Conservation (phyloP, 345 rosid species). For the Citropsis articulata region DNA sequence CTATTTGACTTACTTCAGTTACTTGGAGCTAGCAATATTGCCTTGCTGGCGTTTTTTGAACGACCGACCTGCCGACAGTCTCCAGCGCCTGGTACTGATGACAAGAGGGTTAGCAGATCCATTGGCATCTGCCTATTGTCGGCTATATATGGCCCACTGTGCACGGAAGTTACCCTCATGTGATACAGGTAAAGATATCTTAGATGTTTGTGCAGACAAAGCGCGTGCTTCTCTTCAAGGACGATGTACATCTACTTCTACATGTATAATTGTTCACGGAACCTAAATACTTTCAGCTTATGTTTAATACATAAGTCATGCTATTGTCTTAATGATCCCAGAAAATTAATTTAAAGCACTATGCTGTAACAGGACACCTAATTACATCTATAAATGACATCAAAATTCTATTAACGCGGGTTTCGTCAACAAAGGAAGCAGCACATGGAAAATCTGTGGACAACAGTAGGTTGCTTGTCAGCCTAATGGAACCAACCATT, state of each 20-base stretch:
- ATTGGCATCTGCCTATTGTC: slow-evolving; percentile 75
- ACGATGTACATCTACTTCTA: not conserved
- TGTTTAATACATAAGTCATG: not conserved
- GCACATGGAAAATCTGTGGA: slow-evolving; percentile 34
- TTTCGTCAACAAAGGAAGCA: slow-evolving; percentile 39
- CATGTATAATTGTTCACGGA: not conserved
- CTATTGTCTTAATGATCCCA: not conserved
- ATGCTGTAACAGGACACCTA: slow-evolving; percentile 49
- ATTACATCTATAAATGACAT: slow-evolving; percentile 65
- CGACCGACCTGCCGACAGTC: slow-evolving; percentile 47
- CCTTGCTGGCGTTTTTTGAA: slow-evolving; percentile 86
- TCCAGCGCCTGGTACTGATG: slow-evolving; percentile 75
- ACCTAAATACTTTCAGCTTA: slow-evolving; percentile 1
- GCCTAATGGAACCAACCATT: slow-evolving; percentile 77
- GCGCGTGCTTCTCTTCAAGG: not conserved
- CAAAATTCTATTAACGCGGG: slow-evolving; percentile 42
- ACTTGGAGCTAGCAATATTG: slow-evolving; percentile 81
- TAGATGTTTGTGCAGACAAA: not conserved
- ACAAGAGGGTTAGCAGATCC: slow-evolving; percentile 88
- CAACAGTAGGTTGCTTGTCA: slow-evolving; percentile 49
- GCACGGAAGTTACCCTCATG: slow-evolving; percentile 54
- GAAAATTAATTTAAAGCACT: slow-evolving; percentile 6
- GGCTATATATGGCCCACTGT: slow-evolving; percentile 69
- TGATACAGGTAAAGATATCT: slow-evolving; percentile 45
- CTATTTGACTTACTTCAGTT: slow-evolving; percentile 41